phyloP scores from a whole-genome alignment of 768 basidiomycete genomes.

The Leccinum imitatum region DNA sequence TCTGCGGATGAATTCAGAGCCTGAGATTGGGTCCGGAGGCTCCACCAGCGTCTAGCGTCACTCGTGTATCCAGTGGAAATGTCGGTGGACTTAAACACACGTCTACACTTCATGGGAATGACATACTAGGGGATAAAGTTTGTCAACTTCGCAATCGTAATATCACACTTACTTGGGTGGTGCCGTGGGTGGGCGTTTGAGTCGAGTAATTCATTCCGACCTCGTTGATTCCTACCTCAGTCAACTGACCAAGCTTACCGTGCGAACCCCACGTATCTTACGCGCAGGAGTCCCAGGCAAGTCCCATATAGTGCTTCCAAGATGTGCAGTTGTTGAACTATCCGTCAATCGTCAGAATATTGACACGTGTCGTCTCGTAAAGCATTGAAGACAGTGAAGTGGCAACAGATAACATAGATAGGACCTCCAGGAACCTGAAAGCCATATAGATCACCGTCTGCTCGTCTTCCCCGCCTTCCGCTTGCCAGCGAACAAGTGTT shows the following conservation, averaged over 20 bases:
- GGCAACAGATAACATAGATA: constrained; percentile 7
- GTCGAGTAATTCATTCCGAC: neutral
- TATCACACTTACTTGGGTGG: neutral
- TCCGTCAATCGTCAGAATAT: neutral
- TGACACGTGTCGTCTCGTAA: constrained; percentile 1
- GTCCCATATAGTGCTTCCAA: neutral
- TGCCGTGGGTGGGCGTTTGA: neutral
- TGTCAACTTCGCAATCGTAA: neutral
- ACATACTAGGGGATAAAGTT: neutral
- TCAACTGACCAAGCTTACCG: neutral
- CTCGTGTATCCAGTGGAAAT: neutral
- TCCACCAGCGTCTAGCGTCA: neutral
- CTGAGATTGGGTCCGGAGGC: neutral
- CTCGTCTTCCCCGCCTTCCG: constrained; percentile 82
- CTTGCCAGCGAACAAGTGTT: constrained; percentile 84
- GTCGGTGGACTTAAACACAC: neutral
- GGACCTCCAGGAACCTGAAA: neutral
- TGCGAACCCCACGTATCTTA: neutral
- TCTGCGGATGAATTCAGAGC: neutral
- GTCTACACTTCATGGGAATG: neutral
- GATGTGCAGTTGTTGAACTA: neutral
- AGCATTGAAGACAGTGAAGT: constrained; percentile 2
- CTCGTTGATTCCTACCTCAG: neutral
- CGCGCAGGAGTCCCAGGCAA: neutral
- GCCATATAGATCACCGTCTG: constrained; percentile 50